These are phyloP conservation scores for Ambrosiella xylebori DNA, from an alignment of 2,329 filamentous ascomycete genomes.

Conservation along the genomic window DNA sequence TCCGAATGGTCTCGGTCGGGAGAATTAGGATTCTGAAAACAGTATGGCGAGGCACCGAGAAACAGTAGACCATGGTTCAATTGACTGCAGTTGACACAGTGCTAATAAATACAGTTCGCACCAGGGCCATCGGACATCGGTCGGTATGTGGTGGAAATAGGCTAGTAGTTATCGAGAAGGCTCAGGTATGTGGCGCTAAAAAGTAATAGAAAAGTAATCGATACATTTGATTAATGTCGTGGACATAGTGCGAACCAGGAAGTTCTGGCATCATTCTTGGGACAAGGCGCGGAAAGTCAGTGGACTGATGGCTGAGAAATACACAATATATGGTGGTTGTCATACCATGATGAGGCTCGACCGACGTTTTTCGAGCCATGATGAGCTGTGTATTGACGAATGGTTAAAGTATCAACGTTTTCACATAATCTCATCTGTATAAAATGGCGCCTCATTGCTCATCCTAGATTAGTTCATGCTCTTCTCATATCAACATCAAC, in stretches of 20 bases:
- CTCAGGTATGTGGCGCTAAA: too few species aligned
- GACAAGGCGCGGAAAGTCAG: neutral
- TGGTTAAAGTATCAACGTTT: neutral
- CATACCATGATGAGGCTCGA: neutral
- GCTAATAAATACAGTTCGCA: neutral
- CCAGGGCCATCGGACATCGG: neutral
- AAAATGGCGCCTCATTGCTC: neutral
- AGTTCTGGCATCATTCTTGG: neutral
- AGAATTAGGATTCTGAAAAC: neutral
- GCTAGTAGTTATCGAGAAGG: too few species aligned
- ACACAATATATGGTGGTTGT: neutral
- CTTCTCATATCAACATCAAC: neutral
- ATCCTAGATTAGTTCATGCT: neutral
- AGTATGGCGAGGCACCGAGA: neutral
- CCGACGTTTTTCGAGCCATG: neutral
- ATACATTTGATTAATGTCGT: neutral
- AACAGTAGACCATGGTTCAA: neutral
- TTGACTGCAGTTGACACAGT: neutral
- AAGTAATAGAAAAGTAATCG: too few species aligned
- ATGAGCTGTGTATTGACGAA: neutral
- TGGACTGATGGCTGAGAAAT: neutral
- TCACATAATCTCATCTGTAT: neutral
- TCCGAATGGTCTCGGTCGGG: neutral
- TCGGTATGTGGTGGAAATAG: neutral
- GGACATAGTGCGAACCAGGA: neutral